These are phyloP conservation scores for Schwanniomyces yamadae DNA, from an alignment of 805 yeast genomes.

Conservation along the genomic window DNA sequence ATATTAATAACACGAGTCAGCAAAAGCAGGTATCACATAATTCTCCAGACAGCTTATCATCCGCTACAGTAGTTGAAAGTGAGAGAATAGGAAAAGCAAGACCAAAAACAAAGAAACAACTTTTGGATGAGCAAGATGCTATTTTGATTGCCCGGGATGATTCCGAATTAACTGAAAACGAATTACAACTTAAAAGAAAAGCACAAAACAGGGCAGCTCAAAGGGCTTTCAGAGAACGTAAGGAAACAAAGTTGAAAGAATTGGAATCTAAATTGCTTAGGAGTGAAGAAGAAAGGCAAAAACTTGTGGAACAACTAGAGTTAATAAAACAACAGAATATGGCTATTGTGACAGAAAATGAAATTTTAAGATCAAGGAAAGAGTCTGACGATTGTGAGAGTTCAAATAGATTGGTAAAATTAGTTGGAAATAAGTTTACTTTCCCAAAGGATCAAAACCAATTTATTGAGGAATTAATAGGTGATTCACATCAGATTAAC, in stretches of 20 bases:
- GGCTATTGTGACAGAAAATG: conserved; percentile 61
- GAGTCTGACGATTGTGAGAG: background rate
- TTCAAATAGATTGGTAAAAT: background rate
- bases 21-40: background rate
- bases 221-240: conserved; percentile 80
- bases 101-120: conserved; percentile 22
- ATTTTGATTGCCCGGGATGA: conserved; percentile 37
- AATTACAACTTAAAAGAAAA: conserved; percentile 56
- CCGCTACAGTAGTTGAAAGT: conserved; percentile 1
- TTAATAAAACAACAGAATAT: conserved; percentile 52
- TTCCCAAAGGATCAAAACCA: conserved; percentile 37
- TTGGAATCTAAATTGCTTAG: conserved; percentile 56
- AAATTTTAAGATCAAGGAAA: conserved; percentile 37
- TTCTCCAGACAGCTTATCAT: conserved; percentile 1
- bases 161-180: conserved; percentile 35
- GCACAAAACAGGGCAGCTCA: conserved; percentile 88
- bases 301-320: conserved; percentile 49
- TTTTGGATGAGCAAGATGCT: conserved; percentile 37
- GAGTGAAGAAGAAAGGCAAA: conserved; percentile 55
- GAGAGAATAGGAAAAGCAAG: background rate
- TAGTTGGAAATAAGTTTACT: conserved; percentile 17
- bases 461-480: conserved; percentile 30
- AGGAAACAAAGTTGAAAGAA: conserved; percentile 69
- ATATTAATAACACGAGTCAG: background rate
- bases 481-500: conserved; percentile 24